Conservation (phyloP, 2,329 filamentous ascomycete species). For the Epichloe festucae region DNA sequence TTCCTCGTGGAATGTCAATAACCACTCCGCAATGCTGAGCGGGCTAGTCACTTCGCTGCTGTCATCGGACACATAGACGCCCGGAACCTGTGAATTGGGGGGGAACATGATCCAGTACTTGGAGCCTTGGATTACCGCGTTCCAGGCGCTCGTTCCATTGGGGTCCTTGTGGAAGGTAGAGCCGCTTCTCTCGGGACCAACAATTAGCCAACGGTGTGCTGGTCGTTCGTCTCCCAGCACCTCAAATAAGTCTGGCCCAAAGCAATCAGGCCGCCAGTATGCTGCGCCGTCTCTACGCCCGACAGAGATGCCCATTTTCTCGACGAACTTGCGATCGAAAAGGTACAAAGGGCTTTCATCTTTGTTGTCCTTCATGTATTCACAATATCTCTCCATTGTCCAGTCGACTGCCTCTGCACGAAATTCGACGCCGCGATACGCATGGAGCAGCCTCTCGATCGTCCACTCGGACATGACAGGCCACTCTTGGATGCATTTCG, state of each 20-base stretch:
- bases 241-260: constrained; percentile 75
- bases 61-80: constrained; percentile 80
- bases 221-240: constrained; percentile 67
- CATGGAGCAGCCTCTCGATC: constrained; percentile 48
- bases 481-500: constrained; percentile 69
- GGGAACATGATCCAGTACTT: constrained; percentile 99
- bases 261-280: constrained; percentile 75
- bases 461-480: constrained; percentile 65
- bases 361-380: constrained; percentile 65
- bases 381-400: constrained; percentile 66
- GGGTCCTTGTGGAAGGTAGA: constrained; percentile 89
- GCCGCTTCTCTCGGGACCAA: constrained; percentile 75
- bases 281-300: constrained; percentile 36
- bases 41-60: constrained; percentile 89
- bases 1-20: constrained; percentile 76
- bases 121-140: constrained; percentile 74
- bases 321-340: constrained; percentile 75
- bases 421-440: constrained; percentile 57
- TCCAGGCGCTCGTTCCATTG: constrained; percentile 73
- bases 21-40: constrained; percentile 92
- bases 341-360: constrained; percentile 90
- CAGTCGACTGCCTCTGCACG: constrained; percentile 90
- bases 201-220: constrained; percentile 83
- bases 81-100: constrained; percentile 63
- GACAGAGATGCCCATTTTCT: constrained; percentile 68